These are phyloP conservation scores for Pyricularia pennisetigena DNA, from an alignment of 2,329 filamentous ascomycete genomes.

Conservation along the genomic window DNA sequence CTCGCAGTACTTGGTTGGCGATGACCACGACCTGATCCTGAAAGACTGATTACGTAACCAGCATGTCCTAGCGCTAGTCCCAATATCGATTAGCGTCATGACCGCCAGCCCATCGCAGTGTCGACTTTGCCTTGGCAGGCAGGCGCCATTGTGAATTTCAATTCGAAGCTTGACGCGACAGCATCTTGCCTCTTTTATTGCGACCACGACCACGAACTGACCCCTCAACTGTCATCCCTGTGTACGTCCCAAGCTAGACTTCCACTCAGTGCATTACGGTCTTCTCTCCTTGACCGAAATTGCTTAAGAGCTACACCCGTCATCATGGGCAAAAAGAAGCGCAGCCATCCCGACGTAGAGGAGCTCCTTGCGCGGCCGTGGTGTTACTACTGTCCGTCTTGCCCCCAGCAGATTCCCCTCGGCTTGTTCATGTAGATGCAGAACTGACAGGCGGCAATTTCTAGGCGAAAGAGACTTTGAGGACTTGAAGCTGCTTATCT, in stretches of 20 bases:
- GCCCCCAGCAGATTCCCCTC: slow-evolving; percentile 2
- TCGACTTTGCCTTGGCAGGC: neutral
- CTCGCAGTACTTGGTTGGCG: too few species aligned
- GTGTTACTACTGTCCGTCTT: slow-evolving; percentile 83
- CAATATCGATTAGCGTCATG: neutral
- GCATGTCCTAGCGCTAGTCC: neutral
- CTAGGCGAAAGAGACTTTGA: slow-evolving; percentile 89
- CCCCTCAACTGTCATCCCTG: neutral
- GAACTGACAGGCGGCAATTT: slow-evolving; percentile 5
- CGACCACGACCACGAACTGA: neutral
- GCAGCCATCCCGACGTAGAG: slow-evolving; percentile 75
- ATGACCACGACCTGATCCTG: neutral
- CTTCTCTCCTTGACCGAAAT: neutral
- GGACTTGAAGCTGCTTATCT: slow-evolving; percentile 91
- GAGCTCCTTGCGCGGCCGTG: slow-evolving; percentile 80
- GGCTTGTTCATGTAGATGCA: neutral
- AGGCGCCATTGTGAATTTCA: neutral
- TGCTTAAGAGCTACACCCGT: neutral
- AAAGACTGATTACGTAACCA: neutral
- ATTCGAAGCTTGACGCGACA: neutral
- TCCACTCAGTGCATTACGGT: neutral
- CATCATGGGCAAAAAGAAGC: slow-evolving; percentile 83
- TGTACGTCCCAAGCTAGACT: neutral
- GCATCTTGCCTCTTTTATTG: neutral
- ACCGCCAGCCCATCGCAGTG: neutral